Evolutionary conservation across 495 filamentous ascomycete genomes (phyloP).

Genomic region (Neurospora sp.): DNA sequence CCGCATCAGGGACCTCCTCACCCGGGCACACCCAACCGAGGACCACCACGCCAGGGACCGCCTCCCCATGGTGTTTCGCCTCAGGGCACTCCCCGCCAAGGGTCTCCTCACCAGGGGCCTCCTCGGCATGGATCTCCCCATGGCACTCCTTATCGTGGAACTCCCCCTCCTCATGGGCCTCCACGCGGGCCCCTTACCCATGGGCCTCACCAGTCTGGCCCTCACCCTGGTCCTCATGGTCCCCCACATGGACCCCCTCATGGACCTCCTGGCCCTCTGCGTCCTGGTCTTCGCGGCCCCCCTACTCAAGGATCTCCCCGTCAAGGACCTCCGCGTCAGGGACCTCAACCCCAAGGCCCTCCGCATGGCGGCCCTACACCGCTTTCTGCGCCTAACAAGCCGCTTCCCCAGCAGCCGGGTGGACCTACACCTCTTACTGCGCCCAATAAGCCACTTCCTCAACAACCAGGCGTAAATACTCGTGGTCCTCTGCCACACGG

Average conservation of each 20-base stretch:
- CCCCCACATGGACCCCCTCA: conserved; percentile 4
- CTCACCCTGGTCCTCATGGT: not conserved
- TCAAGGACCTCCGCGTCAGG: conserved; percentile 5
- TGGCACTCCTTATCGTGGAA: not conserved
- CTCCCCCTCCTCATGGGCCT: not conserved
- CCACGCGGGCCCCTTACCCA: conserved; percentile 4
- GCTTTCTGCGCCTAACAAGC: conserved; percentile 1
- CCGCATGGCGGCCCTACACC: not conserved
- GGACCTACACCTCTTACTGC: conserved; percentile 2
- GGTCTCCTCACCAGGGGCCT: not conserved
- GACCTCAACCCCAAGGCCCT: not conserved
- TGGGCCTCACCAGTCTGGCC: conserved; percentile 8
- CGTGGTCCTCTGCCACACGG: not conserved
- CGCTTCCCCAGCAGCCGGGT: not conserved
- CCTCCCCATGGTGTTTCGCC: not conserved
- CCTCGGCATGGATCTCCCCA: conserved; percentile 4
- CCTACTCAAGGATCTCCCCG: conserved; percentile 7
- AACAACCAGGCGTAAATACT: not conserved
- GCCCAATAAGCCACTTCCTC: not conserved
- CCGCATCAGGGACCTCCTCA: not conserved
- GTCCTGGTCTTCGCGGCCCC: not conserved
- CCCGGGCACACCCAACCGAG: not conserved
- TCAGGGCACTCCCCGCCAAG: not conserved
- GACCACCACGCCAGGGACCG: not conserved
- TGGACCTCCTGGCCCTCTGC: not conserved